phyloP scores from a whole-genome alignment of 169 alveolate genomes.

The Plasmodium gallinaceum region DNA sequence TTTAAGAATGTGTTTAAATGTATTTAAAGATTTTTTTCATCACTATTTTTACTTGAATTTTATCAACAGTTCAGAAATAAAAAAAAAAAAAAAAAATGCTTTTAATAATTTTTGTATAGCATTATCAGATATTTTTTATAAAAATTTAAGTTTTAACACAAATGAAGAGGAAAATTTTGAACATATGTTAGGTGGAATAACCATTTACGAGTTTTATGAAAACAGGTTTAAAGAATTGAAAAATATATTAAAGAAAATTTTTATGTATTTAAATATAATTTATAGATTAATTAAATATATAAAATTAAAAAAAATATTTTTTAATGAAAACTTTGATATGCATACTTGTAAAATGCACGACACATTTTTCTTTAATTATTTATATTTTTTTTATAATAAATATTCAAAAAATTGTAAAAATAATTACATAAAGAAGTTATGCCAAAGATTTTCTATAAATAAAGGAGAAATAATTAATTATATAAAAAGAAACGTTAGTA shows the following conservation, averaged over 20 bases:
- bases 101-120: conserved; percentile 70
- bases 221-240: conserved; percentile 51
- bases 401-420: conserved; percentile 49
- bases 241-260: conserved; percentile 50
- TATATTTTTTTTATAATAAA: conserved; percentile 69
- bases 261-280: conserved; percentile 67
- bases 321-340: conserved; percentile 48
- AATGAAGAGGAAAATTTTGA: conserved; percentile 65
- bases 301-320: conserved; percentile 44
- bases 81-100: conserved; percentile 46
- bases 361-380: conserved; percentile 53
- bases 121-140: conserved; percentile 51
- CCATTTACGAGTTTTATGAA: conserved; percentile 41
- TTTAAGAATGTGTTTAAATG: conserved; percentile 45
- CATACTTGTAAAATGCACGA: conserved; percentile 76
- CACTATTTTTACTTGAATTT: conserved; percentile 61
- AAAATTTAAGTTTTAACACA: conserved; percentile 47
- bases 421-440: conserved; percentile 41
- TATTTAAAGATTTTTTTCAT: conserved; percentile 56
- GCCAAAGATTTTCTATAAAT: conserved; percentile 15
- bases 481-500: conserved; percentile 13
- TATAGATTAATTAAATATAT: conserved; percentile 34
- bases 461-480: conserved; percentile 6
- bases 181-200: conserved; percentile 56
- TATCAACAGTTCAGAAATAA: conserved; percentile 36